Conservation (phyloP, 106 monocot species). For the Iris macrosiphon region DNA sequence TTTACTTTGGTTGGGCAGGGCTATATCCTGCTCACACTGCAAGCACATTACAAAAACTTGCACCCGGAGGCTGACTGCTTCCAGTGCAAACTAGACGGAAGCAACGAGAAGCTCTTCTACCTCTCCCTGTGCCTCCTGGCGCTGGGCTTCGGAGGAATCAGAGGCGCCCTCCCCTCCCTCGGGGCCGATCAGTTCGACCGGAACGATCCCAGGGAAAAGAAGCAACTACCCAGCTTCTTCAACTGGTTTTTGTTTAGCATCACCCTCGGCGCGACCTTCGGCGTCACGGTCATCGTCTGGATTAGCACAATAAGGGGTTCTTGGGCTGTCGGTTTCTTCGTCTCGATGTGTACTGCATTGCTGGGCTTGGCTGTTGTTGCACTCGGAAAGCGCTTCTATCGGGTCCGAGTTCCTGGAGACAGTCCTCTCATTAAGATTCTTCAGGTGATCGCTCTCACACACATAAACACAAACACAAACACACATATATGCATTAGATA, state of each 20-base stretch:
- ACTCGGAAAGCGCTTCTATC: no score
- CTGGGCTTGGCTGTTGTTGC: no score
- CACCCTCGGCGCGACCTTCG: slow-evolving; percentile 12
- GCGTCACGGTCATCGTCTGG: slow-evolving; percentile 31
- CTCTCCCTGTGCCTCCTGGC: slow-evolving; percentile 20
- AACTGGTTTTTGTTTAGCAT: slow-evolving; percentile 29
- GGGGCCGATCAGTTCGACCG: slow-evolving; percentile 39
- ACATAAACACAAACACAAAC: no score
- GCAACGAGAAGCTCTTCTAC: slow-evolving; percentile 9
- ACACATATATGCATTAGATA: no score
- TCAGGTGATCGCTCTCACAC: no score
- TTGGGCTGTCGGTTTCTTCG: no score
- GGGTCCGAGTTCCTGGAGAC: no score
- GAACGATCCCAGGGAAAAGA: slow-evolving; percentile 7
- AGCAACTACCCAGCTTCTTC: slow-evolving; percentile 21
- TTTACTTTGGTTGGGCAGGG: slow-evolving; percentile 14
- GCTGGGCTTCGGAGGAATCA: slow-evolving; percentile 27
- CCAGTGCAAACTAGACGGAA: neutral
- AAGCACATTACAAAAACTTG: slow-evolving; percentile 8
- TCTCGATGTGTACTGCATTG: no score
- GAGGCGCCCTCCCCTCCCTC: slow-evolving; percentile 15
- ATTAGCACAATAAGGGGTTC: no score
- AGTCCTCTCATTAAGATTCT: no score
- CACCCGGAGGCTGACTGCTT: slow-evolving; percentile 11
- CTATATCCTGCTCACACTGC: slow-evolving; percentile 11